Evolutionary conservation across 2,329 filamentous ascomycete genomes (phyloP).

Genomic region (Rugonectria rugulosa): DNA sequence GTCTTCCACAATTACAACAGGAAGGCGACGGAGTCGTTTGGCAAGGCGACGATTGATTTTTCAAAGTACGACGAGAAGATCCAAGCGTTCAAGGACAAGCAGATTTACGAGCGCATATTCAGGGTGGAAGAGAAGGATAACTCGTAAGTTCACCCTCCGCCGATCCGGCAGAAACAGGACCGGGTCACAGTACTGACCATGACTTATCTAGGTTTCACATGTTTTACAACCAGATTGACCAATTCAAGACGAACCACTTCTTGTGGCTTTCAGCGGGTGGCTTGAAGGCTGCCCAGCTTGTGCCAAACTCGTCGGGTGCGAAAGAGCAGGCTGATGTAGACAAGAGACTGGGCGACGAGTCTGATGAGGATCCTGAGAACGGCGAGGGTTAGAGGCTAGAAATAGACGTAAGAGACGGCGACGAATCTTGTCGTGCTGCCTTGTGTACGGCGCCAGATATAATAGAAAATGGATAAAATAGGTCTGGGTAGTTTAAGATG

Average conservation of each 20-base stretch:
- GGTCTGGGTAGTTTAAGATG: not conserved
- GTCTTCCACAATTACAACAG: slow-evolving; percentile 92
- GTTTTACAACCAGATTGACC: slow-evolving; percentile 82
- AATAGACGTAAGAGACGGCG: too few relatives aligned
- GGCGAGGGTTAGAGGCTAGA: slow-evolving; percentile 49
- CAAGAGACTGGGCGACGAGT: slow-evolving; percentile 60
- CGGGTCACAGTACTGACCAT: slow-evolving; percentile 21
- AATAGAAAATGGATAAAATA: slow-evolving; percentile 1
- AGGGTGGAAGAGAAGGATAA: slow-evolving; percentile 87
- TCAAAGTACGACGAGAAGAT: slow-evolving; percentile 79
- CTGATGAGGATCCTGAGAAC: slow-evolving; percentile 58
- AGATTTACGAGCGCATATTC: slow-evolving; percentile 94
- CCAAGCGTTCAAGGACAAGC: slow-evolving; percentile 85
- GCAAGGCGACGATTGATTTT: slow-evolving; percentile 78
- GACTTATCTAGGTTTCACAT: slow-evolving; percentile 67
- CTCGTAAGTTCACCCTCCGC: slow-evolving; percentile 65
- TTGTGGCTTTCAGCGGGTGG: slow-evolving; percentile 77
- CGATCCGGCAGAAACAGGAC: not conserved
- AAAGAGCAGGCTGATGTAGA: slow-evolving; percentile 53
- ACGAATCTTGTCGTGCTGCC: too few relatives aligned
- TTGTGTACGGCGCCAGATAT: too few relatives aligned
- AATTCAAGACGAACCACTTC: slow-evolving; percentile 75
- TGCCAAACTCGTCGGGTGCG: slow-evolving; percentile 39
- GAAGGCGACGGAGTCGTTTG: slow-evolving; percentile 69
- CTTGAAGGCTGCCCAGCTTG: slow-evolving; percentile 63